A percentile compares a stretch with the other conserved stretches of the same genome.
Conservation (phyloP, 257 asterid species). For the Schizonepeta tenuifolia region DNA sequence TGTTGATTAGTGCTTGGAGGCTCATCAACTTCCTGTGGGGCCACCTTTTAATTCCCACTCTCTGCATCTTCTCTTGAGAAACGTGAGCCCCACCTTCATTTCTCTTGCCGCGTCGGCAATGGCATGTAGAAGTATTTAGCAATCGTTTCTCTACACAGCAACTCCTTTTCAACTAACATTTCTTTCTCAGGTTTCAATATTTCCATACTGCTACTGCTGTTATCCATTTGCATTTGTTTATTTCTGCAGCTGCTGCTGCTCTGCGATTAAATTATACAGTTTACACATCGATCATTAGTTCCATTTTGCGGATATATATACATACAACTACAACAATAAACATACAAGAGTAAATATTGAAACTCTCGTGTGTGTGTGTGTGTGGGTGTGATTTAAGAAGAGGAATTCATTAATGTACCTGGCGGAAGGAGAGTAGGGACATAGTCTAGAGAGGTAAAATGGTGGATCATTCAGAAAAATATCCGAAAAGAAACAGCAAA, state of each 20-base stretch:
- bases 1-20: slow-evolving; percentile 40
- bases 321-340: no score
- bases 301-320: no score
- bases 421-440: no score
- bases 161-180: neutral
- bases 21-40: slow-evolving; percentile 69
- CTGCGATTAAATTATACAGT: neutral
- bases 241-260: no score
- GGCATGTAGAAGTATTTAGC: slow-evolving; percentile 63
- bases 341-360: no score
- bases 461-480: slow-evolving; percentile 39
- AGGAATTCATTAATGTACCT: neutral
- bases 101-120: slow-evolving; percentile 65
- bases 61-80: slow-evolving; percentile 71
- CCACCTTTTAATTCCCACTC: slow-evolving; percentile 69
- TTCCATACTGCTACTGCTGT: neutral
- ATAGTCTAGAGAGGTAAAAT: neutral
- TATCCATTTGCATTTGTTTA: no score
- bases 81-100: slow-evolving; percentile 44
- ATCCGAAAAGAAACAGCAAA: slow-evolving; percentile 33
- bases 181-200: neutral
- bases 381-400: no score
- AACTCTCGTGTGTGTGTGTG: no score
- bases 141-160: slow-evolving; percentile 27
- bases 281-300: neutral